Percentiles rank a stretch among this genome's conserved stretches.
Evolutionary conservation across 2,329 filamentous ascomycete genomes (phyloP).

Genomic region (Sporothrix schenckii): DNA sequence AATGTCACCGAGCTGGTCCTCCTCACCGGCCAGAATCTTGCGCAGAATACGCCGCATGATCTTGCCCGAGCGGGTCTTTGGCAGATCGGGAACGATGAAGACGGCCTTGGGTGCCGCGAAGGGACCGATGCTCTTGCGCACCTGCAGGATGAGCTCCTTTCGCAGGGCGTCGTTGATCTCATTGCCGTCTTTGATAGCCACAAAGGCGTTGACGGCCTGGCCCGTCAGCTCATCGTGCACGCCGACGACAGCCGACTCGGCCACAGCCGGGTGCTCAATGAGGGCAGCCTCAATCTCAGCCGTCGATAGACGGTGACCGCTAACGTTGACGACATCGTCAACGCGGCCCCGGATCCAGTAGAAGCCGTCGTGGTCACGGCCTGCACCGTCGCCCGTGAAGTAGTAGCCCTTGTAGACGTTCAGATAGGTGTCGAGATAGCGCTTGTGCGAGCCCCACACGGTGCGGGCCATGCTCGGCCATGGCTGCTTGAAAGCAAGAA

Average conservation of each 20-base stretch:
- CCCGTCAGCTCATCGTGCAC: conserved; percentile 91
- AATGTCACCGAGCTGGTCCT: conserved; percentile 92
- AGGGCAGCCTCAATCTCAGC: conserved; percentile 97
- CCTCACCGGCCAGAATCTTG: conserved; percentile 96
- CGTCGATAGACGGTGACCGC: conserved; percentile 91
- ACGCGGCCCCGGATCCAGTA: conserved; percentile 99
- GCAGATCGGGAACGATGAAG: conserved; percentile 87
- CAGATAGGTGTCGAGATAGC: conserved; percentile 98
- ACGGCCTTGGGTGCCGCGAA: conserved; percentile 96
- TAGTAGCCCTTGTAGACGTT: conserved; percentile 99
- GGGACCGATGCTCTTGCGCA: conserved; percentile 94
- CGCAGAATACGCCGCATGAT: conserved; percentile 97
- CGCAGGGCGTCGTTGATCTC: conserved; percentile 77
- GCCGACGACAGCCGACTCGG: conserved; percentile 93
- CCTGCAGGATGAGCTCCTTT: conserved; percentile 92
- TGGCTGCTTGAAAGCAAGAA: conserved; percentile 93
- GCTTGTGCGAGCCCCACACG: conserved; percentile 95
- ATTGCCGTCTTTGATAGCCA: conserved; percentile 83
- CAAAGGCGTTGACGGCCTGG: conserved; percentile 96
- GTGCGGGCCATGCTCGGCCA: conserved; percentile 99
- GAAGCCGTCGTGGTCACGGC: conserved; percentile 95
- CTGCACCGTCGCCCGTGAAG: conserved; percentile 92
- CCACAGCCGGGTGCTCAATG: conserved; percentile 85
- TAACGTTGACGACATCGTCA: conserved; percentile 98
- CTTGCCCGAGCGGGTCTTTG: conserved; percentile 97